Conservation (phyloP, 352 stramenopile genomes). For the Pilasporangium apinafurcum region DNA sequence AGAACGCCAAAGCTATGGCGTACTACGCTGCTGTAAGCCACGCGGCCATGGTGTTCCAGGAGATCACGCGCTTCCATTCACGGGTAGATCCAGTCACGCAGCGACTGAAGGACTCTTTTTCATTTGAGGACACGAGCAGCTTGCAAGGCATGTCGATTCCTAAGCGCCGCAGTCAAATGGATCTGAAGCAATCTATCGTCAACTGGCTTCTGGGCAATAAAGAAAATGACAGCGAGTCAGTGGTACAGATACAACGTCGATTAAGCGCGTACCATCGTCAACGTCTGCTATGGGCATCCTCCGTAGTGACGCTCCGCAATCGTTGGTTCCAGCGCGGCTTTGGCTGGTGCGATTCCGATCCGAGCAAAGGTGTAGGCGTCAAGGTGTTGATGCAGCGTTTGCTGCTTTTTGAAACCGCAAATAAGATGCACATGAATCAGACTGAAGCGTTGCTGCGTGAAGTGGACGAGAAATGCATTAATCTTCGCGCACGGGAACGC, state of each 20-base stretch:
- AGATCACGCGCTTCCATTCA: slow-evolving; percentile 42
- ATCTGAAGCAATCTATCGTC: slow-evolving; percentile 35
- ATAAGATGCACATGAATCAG: slow-evolving; percentile 78
- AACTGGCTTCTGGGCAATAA: slow-evolving; percentile 64
- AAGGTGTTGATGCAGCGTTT: slow-evolving; percentile 51
- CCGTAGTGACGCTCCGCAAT: slow-evolving; percentile 48
- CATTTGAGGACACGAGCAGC: slow-evolving; percentile 29
- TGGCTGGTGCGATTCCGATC: slow-evolving; percentile 52
- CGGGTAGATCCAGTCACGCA: slow-evolving; percentile 31
- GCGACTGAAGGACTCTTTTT: slow-evolving; percentile 34
- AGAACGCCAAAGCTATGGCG: slow-evolving; percentile 56
- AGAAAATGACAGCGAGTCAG: too few species aligned
- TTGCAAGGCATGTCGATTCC: slow-evolving; percentile 34
- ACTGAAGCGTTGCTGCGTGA: slow-evolving; percentile 50
- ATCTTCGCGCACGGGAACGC: slow-evolving; percentile 34
- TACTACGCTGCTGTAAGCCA: slow-evolving; percentile 62
- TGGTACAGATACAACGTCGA: slow-evolving; percentile 32
- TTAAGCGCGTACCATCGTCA: slow-evolving; percentile 44
- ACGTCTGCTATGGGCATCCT: slow-evolving; percentile 44
- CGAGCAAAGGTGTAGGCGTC: slow-evolving; percentile 49
- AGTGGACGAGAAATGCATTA: slow-evolving; percentile 55
- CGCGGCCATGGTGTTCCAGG: slow-evolving; percentile 48
- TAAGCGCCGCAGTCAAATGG: slow-evolving; percentile 32
- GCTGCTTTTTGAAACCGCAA: slow-evolving; percentile 50
- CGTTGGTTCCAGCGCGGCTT: slow-evolving; percentile 60